phyloP scores from a whole-genome alignment of 306 rosid species.

The Malus fusca region DNA sequence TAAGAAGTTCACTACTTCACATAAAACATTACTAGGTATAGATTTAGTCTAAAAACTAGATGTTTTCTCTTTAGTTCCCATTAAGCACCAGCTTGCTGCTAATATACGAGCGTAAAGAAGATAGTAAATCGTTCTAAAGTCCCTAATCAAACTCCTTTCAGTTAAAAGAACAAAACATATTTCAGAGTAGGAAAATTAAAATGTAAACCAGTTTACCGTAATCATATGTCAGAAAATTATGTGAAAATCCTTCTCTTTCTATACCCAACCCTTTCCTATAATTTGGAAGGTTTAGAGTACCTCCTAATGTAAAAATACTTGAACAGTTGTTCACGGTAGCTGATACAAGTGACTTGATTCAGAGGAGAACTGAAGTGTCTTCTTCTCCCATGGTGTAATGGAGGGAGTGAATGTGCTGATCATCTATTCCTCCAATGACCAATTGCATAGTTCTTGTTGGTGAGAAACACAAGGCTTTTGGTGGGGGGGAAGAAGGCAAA shows the following conservation, averaged over 20 bases:
- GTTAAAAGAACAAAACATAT: not conserved
- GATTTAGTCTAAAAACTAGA: not conserved
- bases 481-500: not conserved
- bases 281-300: not conserved
- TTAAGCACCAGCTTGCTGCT: not conserved
- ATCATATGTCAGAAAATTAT: not conserved
- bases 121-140: not conserved
- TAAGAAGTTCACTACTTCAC: not conserved
- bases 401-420: not conserved
- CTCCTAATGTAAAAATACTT: not conserved
- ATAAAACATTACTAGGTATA: not conserved
- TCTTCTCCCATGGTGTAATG: not conserved
- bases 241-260: not conserved
- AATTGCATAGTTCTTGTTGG: not conserved
- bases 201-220: not conserved
- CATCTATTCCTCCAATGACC: not conserved
- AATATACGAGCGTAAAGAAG: not conserved
- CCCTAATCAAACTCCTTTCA: not conserved
- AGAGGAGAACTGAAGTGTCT: not conserved
- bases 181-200: not conserved
- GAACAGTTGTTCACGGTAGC: not conserved
- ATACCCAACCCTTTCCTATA: not conserved
- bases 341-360: not conserved
- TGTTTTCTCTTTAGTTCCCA: not conserved
- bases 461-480: not conserved